Conservation (phyloP, 768 basidiomycete species). For the Tubosaeta brunneosetosa region DNA sequence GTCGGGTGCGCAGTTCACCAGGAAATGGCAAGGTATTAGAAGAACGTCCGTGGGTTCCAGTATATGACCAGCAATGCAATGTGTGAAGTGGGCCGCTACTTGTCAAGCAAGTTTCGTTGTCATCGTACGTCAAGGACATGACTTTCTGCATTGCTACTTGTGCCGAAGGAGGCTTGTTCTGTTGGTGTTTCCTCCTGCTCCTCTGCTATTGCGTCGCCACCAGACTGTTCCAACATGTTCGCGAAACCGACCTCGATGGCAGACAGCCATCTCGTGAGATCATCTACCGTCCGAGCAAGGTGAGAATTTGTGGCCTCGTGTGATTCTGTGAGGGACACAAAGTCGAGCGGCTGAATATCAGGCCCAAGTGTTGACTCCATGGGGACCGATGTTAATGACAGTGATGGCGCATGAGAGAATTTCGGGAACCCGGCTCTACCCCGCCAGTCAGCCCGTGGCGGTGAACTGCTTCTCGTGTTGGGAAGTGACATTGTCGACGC, state of each 20-base stretch:
- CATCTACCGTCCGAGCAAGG: conserved; percentile 67
- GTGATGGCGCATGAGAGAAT: conserved; percentile 28
- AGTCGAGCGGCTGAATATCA: conserved; percentile 63
- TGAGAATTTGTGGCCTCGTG: conserved; percentile 61
- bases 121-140: conserved; percentile 6
- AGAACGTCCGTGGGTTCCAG: conserved; percentile 10
- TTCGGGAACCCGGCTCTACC: conserved; percentile 21
- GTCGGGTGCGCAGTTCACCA: conserved; percentile 5
- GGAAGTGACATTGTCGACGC: conserved; percentile 40
- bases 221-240: conserved; percentile 53
- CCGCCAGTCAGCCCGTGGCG: conserved; percentile 21
- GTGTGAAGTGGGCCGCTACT: conserved; percentile 2
- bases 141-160: conserved; percentile 6
- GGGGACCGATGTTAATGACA: conserved; percentile 33
- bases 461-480: conserved; percentile 30
- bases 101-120: conserved; percentile 19
- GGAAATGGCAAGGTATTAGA: conserved; percentile 11
- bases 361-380: conserved; percentile 37
- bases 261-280: conserved; percentile 71
- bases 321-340: conserved; percentile 48
- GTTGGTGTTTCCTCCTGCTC: conserved; percentile 48
- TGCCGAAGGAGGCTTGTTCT: conserved; percentile 17
- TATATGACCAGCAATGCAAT: conserved; percentile 17
- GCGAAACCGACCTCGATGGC: conserved; percentile 69
- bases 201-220: conserved; percentile 55